phyloP scores from a whole-genome alignment of 805 yeast species.

The Barnettozyma siamensis region DNA sequence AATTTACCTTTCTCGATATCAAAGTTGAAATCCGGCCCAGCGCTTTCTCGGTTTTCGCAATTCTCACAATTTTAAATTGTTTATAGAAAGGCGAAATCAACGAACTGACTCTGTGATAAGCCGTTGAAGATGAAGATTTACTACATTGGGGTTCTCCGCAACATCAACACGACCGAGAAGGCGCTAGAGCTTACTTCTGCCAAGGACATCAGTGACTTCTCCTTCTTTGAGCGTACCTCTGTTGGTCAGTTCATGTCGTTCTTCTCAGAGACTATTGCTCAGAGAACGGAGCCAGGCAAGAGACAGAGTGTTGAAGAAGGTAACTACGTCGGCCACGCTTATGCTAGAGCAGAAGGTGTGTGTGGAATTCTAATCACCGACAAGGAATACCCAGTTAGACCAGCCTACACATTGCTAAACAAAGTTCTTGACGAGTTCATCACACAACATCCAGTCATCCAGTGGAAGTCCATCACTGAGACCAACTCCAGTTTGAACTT shows the following conservation, averaged over 20 bases:
- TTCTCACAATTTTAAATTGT: too few relatives aligned
- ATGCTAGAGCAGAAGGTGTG: constrained; percentile 82
- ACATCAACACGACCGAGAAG: constrained; percentile 41
- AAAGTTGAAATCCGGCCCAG: too few relatives aligned
- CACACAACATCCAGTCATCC: constrained; percentile 66
- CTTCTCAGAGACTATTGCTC: constrained; percentile 84
- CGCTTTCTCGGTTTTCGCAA: too few relatives aligned
- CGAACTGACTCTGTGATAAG: too few relatives aligned
- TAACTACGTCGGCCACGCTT: constrained; percentile 85
- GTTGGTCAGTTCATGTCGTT: constrained; percentile 94
- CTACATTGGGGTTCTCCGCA: constrained; percentile 82
- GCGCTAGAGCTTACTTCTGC: constrained; percentile 76
- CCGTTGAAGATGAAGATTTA: constrained; percentile 72
- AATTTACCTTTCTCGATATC: too few relatives aligned
- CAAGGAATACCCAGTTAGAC: constrained; percentile 94
- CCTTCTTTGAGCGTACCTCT: constrained; percentile 78
- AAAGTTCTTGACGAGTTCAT: constrained; percentile 88
- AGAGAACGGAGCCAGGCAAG: constrained; percentile 82
- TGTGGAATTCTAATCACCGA: constrained; percentile 91
- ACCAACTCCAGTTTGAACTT: constrained; percentile 42
- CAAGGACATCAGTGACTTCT: constrained; percentile 77
- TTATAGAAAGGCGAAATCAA: too few relatives aligned
- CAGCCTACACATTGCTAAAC: constrained; percentile 89
- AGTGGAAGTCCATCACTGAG: constrained; percentile 55
- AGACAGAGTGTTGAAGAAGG: constrained; percentile 91